phyloP scores from a whole-genome alignment of 495 filamentous ascomycete species.

The Entonaema liquescens region DNA sequence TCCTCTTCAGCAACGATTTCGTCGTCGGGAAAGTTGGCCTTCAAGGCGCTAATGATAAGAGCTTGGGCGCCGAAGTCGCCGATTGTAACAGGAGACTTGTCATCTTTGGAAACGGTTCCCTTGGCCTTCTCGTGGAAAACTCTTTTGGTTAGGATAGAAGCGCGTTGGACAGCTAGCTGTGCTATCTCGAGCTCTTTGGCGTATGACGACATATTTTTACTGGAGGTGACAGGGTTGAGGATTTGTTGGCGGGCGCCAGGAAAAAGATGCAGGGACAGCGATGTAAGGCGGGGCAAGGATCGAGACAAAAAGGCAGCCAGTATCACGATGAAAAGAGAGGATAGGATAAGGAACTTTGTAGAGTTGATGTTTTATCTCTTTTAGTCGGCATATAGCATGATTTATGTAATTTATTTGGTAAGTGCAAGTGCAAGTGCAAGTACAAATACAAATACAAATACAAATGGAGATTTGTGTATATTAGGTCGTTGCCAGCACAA shows the following conservation, averaged over 20 bases:
- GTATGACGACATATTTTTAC: slow-evolving; percentile 62
- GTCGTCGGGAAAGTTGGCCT: slow-evolving; percentile 87
- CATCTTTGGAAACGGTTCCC: slow-evolving; percentile 91
- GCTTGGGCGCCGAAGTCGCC: slow-evolving; percentile 98
- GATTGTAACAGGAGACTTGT: slow-evolving; percentile 95
- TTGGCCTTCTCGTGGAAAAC: slow-evolving; percentile 94
- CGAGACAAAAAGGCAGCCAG: slow-evolving; percentile 45
- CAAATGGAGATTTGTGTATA: neutral
- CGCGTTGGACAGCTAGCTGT: slow-evolving; percentile 90
- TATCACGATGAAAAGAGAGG: slow-evolving; percentile 38
- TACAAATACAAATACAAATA: neutral
- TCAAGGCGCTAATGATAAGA: slow-evolving; percentile 88
- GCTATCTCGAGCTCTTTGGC: slow-evolving; percentile 84
- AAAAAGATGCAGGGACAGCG: slow-evolving; percentile 41
- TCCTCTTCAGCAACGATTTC: slow-evolving; percentile 97
- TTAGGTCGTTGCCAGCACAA: neutral
- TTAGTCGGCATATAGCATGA: slow-evolving; percentile 28
- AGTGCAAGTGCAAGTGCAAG: neutral
- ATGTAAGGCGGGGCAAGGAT: slow-evolving; percentile 45
- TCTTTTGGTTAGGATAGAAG: slow-evolving; percentile 84
- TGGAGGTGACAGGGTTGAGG: slow-evolving; percentile 12
- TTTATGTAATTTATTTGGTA: slow-evolving; percentile 2
- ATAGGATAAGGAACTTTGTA: slow-evolving; percentile 28
- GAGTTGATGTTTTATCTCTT: slow-evolving; percentile 18
- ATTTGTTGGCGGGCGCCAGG: slow-evolving; percentile 27